phyloP scores from a whole-genome alignment of 129 eudicot species.

The Gnaphalium uliginosum region DNA sequence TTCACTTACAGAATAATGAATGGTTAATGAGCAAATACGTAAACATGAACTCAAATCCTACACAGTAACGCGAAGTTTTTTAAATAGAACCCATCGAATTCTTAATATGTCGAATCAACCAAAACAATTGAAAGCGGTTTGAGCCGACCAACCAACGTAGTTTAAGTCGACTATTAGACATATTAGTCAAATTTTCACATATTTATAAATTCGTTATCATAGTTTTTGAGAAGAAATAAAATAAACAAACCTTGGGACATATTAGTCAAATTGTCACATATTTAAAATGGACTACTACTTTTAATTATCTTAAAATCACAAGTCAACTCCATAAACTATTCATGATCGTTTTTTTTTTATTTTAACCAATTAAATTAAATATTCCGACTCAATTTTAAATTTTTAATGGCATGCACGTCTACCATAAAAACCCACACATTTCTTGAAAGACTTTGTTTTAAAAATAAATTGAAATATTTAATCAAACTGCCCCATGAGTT shows the following conservation, averaged over 20 bases:
- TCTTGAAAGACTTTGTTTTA: constrained; percentile 4
- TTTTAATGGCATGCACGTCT: constrained; percentile 30
- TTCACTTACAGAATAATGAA: too few species aligned
- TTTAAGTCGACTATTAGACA: background rate
- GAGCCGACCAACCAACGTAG: background rate
- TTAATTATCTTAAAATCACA: background rate
- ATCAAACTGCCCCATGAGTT: background rate
- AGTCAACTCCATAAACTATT: constrained; percentile 4
- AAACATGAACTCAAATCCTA: too few species aligned
- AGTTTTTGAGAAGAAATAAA: background rate
- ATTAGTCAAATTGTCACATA: too few species aligned
- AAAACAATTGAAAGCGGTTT: background rate
- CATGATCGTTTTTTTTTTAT: constrained; percentile 3
- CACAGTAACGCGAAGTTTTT: too few species aligned
- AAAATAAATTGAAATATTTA: background rate
- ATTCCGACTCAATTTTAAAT: constrained; percentile 15
- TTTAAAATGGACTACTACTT: background rate
- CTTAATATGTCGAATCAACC: too few species aligned
- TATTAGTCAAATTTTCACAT: background rate
- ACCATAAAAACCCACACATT: constrained; percentile 5
- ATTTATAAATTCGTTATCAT: background rate
- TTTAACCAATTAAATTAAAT: background rate
- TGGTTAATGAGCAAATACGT: too few species aligned
- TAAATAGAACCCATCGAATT: too few species aligned
- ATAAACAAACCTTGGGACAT: background rate